These are phyloP conservation scores for Mycena indigotica DNA, from an alignment of 768 basidiomycete genomes.

Conservation along the genomic window DNA sequence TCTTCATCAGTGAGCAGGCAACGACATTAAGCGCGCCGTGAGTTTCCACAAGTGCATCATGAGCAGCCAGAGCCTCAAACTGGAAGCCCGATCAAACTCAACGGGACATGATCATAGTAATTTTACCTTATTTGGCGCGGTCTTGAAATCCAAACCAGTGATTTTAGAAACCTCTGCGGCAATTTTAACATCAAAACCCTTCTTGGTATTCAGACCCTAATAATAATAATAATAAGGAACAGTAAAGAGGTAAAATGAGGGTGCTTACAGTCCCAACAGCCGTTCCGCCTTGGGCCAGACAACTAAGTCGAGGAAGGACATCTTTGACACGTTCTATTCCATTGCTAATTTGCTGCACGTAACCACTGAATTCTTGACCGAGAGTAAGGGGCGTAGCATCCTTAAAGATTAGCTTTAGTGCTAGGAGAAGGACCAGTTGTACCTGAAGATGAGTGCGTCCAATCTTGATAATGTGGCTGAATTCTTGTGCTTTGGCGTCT, in stretches of 20 bases:
- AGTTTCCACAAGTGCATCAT: slow-evolving; percentile 96
- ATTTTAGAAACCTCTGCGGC: slow-evolving; percentile 90
- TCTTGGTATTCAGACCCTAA: slow-evolving; percentile 95
- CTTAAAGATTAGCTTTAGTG: slow-evolving; percentile 39
- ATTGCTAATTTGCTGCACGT: slow-evolving; percentile 92
- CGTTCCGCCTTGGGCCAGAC: slow-evolving; percentile 96
- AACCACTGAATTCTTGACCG: slow-evolving; percentile 98
- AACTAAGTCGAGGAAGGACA: slow-evolving; percentile 81
- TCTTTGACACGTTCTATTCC: slow-evolving; percentile 83
- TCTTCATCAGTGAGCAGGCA: slow-evolving; percentile 98
- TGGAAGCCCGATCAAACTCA: slow-evolving; percentile 31
- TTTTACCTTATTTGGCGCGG: slow-evolving; percentile 95
- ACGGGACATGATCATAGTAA: background rate
- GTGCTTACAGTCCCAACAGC: slow-evolving; percentile 91
- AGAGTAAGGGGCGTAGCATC: slow-evolving; percentile 97
- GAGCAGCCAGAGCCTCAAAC: slow-evolving; percentile 98
- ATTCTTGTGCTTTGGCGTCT: slow-evolving; percentile 77
- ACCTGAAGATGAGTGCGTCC: slow-evolving; percentile 95
- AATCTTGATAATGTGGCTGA: slow-evolving; percentile 95
- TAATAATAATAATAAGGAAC: slow-evolving; percentile 6
- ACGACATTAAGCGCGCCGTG: slow-evolving; percentile 96
- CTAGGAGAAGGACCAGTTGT: background rate
- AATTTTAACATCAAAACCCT: slow-evolving; percentile 94
- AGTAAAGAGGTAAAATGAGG: background rate
- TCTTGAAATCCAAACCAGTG: slow-evolving; percentile 89